Percentiles rank a stretch among this genome's conserved stretches.
Evolutionary conservation across 2,329 filamentous ascomycete genomes (phyloP).

Genomic region (Diaporthe ilicicola): DNA sequence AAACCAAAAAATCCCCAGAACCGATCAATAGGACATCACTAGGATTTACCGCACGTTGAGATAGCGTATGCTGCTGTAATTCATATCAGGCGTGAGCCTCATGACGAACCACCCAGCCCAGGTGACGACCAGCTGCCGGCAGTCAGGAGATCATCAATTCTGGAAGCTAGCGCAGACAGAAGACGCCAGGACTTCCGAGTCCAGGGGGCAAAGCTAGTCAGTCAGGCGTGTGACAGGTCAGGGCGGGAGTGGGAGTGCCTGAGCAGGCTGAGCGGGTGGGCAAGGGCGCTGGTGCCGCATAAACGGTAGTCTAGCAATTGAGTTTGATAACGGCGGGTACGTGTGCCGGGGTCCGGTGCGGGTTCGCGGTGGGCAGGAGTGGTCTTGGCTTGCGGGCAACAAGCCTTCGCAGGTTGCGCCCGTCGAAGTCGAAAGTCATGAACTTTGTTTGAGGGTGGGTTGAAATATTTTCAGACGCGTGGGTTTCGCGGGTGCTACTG

Average conservation of each 20-base stretch:
- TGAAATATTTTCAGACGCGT: neutral
- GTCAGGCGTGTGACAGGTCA: constrained; percentile 10
- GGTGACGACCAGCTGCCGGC: neutral
- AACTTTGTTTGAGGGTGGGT: neutral
- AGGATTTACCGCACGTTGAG: neutral
- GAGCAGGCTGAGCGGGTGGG: neutral
- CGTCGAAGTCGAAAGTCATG: constrained; percentile 6
- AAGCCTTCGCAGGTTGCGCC: neutral
- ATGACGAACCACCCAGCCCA: neutral
- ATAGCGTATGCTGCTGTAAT: too few species aligned
- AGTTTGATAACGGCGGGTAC: constrained; percentile 25
- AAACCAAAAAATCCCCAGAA: neutral
- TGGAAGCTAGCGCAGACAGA: neutral
- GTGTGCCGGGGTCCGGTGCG: neutral
- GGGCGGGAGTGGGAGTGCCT: neutral
- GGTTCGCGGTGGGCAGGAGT: neutral
- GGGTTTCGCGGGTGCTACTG: neutral
- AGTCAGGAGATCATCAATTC: neutral
- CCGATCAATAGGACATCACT: neutral
- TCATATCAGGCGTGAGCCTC: too few species aligned
- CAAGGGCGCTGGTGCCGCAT: constrained; percentile 19
- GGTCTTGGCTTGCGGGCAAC: constrained; percentile 13
- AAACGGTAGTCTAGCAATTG: constrained; percentile 18
- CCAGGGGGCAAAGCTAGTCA: neutral
- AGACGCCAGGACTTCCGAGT: neutral